Conservation (phyloP, 2,329 filamentous ascomycete genomes). For the Venturiaceae sp. region DNA sequence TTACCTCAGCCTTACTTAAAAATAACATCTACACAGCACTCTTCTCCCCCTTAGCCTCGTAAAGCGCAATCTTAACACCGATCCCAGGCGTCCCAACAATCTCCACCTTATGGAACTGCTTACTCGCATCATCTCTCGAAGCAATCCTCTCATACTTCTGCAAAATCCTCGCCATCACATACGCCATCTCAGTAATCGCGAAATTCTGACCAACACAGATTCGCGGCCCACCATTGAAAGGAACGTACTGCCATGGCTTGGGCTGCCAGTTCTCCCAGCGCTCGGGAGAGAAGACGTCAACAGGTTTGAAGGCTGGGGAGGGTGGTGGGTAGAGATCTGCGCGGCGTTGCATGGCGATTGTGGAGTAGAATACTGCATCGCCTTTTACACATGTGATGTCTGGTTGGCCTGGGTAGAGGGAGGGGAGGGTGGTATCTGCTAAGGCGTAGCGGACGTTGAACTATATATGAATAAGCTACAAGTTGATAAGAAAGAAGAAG, state of each 20-base stretch:
- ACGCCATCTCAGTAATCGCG: constrained; percentile 39
- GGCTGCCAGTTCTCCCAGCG: constrained; percentile 41
- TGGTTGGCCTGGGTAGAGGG: constrained; percentile 35
- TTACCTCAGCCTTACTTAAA: no score
- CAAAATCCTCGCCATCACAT: constrained; percentile 36
- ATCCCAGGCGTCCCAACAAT: constrained; percentile 12
- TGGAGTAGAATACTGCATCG: constrained; percentile 35
- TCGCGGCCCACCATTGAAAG: constrained; percentile 37
- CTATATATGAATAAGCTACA: not conserved
- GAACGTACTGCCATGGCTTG: constrained; percentile 34
- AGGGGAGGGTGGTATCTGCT: constrained; percentile 36
- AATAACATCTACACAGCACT: no score
- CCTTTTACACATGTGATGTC: constrained; percentile 31
- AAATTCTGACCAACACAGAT: constrained; percentile 42
- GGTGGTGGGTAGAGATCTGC: constrained; percentile 37
- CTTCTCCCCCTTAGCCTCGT: no score
- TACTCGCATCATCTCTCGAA: constrained; percentile 15
- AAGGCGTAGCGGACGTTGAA: constrained; percentile 39
- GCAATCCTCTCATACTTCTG: constrained; percentile 32
- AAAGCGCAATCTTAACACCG: constrained; percentile 11
- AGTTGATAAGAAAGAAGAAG: not conserved
- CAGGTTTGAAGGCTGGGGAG: constrained; percentile 28
- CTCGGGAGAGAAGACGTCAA: constrained; percentile 35
- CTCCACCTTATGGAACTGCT: constrained; percentile 13
- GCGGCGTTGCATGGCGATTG: constrained; percentile 39